phyloP scores from a whole-genome alignment of 208 protist species.

The Trypanosoma melophagium region DNA sequence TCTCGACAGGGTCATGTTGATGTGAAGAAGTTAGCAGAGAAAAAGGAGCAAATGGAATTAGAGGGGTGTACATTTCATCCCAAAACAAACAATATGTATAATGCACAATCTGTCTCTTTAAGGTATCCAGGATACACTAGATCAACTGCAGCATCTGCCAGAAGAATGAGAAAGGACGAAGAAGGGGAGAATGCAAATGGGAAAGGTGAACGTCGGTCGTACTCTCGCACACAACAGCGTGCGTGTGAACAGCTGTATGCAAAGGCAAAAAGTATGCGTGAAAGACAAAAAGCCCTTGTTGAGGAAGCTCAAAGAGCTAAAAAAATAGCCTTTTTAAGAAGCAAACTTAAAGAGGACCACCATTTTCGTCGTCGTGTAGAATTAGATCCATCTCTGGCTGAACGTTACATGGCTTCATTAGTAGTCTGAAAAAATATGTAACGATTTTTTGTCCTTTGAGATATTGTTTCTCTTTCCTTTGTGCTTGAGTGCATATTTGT shows the following conservation, averaged over 20 bases:
- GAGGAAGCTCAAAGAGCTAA: slow-evolving; percentile 39
- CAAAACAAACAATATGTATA: slow-evolving; percentile 14
- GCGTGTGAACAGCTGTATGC: slow-evolving; percentile 57
- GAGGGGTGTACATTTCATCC: slow-evolving; percentile 33
- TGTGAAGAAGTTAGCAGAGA: slow-evolving; percentile 37
- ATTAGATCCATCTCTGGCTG: slow-evolving; percentile 70
- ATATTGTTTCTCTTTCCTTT: neutral
- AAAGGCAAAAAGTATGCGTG: slow-evolving; percentile 34
- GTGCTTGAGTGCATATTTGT: neutral
- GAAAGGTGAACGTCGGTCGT: neutral
- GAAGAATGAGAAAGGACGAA: neutral
- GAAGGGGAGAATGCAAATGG: neutral
- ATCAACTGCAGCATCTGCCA: neutral
- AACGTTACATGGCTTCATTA: slow-evolving; percentile 84
- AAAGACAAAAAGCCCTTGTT: slow-evolving; percentile 27
- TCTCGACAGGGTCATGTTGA: slow-evolving; percentile 39
- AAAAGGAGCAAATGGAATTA: slow-evolving; percentile 22
- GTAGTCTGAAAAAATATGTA: slow-evolving; percentile 35
- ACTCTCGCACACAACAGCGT: slow-evolving; percentile 16
- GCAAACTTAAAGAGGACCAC: slow-evolving; percentile 71
- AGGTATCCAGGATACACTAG: neutral
- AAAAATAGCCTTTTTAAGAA: slow-evolving; percentile 54
- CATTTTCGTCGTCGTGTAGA: slow-evolving; percentile 87
- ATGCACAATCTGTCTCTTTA: neutral
- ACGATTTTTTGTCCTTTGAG: slow-evolving; percentile 11